Conservation (phyloP, 78 protist species). For the Mantamonas sphyraenae region DNA sequence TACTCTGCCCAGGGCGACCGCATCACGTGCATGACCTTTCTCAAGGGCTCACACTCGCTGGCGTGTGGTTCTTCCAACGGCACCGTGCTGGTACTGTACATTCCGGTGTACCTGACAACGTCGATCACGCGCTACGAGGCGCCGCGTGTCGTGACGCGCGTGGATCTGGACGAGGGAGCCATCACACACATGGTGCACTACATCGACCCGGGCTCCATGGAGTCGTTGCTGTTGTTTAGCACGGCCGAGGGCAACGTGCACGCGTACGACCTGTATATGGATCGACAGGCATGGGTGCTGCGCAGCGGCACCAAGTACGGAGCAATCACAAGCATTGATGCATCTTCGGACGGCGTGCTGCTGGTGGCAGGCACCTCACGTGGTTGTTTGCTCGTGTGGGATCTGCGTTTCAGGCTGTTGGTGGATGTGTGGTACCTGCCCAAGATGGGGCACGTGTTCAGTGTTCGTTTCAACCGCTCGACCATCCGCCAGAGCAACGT, state of each 20-base stretch:
- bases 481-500: background rate
- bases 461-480: background rate
- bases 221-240: background rate
- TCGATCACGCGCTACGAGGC: background rate
- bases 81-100: background rate
- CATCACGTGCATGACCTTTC: slow-evolving; percentile 8
- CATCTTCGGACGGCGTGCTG: background rate
- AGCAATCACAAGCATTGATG: background rate
- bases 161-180: too few species aligned
- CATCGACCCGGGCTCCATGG: background rate
- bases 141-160: too few species aligned
- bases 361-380: background rate
- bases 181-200: background rate
- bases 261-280: background rate
- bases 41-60: background rate
- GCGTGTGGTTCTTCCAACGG: background rate
- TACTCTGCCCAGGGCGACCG: slow-evolving; percentile 43
- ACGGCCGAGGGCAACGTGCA: background rate
- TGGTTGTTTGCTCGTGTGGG: background rate
- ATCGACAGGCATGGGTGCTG: background rate
- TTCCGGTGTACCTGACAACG: background rate
- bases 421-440: background rate
- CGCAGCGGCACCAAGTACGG: background rate
- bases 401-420: background rate
- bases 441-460: background rate